phyloP scores from a whole-genome alignment of 352 stramenopile genomes.

The Phytophthora sp. region DNA sequence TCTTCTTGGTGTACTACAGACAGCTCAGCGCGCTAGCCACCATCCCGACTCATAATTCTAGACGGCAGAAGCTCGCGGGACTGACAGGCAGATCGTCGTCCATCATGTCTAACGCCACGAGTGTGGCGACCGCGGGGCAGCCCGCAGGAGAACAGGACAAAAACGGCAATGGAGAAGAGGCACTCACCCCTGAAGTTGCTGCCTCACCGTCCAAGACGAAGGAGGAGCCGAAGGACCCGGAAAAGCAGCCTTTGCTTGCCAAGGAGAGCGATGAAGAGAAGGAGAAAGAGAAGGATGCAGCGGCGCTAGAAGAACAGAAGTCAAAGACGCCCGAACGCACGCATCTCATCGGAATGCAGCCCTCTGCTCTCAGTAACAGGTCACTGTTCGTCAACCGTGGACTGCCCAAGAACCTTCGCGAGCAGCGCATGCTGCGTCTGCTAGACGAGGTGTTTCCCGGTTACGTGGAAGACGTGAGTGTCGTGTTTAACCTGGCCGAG shows the following conservation, averaged over 20 bases:
- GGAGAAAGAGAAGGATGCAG: conserved; percentile 19
- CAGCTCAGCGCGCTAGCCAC: conserved; percentile 67
- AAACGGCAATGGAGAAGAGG: conserved; percentile 6
- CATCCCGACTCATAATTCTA: conserved; percentile 47
- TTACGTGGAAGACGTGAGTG: conserved; percentile 81
- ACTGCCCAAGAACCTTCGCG: conserved; percentile 73
- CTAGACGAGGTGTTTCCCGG: conserved; percentile 83
- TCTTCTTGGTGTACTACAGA: conserved; percentile 76
- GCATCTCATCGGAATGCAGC: conserved; percentile 85
- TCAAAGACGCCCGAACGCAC: conserved; percentile 29
- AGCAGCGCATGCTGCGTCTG: conserved; percentile 78
- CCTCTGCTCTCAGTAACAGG: conserved; percentile 70
- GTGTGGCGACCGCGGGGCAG: conserved; percentile 18
- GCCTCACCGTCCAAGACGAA: conserved; percentile 6
- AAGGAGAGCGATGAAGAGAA: conserved; percentile 28
- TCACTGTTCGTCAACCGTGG: conserved; percentile 84
- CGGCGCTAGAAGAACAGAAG: conserved; percentile 10
- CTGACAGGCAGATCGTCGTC: conserved; percentile 29
- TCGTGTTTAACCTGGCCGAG: conserved; percentile 83
- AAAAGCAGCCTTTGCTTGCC: conserved; percentile 24
- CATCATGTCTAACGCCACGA: conserved; percentile 33
- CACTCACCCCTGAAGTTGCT: conserved; percentile 8
- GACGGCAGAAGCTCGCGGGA: conserved; percentile 1
- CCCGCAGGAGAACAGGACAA: conserved; percentile 22
- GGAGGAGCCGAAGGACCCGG: conserved; percentile 12